These are phyloP conservation scores for Calonectria montana DNA, from an alignment of 2,329 filamentous ascomycete species.

Conservation along the genomic window DNA sequence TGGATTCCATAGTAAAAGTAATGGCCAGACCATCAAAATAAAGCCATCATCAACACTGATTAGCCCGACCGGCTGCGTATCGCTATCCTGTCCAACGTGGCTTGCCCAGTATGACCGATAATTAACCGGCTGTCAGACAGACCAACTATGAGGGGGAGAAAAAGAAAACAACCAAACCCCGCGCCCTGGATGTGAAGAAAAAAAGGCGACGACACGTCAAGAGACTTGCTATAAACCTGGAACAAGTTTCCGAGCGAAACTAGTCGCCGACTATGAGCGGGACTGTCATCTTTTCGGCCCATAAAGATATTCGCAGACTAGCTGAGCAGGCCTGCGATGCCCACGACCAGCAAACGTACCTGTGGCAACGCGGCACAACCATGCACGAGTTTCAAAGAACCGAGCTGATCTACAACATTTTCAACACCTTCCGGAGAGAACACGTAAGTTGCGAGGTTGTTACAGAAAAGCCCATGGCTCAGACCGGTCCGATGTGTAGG, in stretches of 20 bases:
- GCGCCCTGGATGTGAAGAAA: neutral
- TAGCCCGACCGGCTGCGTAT: no score
- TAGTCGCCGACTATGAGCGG: neutral
- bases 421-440: neutral
- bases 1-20: no score
- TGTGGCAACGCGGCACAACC: neutral
- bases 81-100: neutral
- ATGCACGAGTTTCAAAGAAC: neutral
- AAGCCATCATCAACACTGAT: neutral
- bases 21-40: neutral
- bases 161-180: neutral
- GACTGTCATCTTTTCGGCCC: neutral
- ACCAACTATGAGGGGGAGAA: neutral
- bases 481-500: neutral
- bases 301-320: neutral
- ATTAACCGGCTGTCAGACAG: neutral
- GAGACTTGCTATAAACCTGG: neutral
- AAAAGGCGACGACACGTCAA: neutral
- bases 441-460: neutral
- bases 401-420: neutral
- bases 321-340: neutral
- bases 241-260: neutral
- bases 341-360: neutral
- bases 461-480: neutral
- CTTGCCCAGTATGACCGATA: neutral